Evolutionary conservation across 345 rosid species (phyloP).

Genomic region (Alliaria petiolata): DNA sequence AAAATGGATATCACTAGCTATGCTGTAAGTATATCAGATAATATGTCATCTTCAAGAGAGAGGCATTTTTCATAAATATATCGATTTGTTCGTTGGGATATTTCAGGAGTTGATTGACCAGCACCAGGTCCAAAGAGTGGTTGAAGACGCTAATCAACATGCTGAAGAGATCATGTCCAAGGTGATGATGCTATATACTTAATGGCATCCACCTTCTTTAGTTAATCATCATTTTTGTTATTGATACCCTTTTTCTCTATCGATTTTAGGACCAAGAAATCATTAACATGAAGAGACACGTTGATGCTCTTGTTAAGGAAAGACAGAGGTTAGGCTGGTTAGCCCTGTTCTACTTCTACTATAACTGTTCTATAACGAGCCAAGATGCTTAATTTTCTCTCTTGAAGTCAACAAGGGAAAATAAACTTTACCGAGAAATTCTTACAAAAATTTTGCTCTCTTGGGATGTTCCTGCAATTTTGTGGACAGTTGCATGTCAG

Average conservation of each 20-base stretch:
- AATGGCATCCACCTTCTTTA: background rate
- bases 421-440: background rate
- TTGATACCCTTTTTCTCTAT: background rate
- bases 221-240: conserved; percentile 4
- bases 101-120: conserved; percentile 75
- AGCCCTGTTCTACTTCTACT: conserved; percentile 16
- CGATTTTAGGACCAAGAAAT: conserved; percentile 63
- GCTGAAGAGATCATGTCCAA: conserved; percentile 59
- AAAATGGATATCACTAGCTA: conserved; percentile 82
- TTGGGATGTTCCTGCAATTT: background rate
- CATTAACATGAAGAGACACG: conserved; percentile 47
- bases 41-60: background rate
- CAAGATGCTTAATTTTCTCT: background rate
- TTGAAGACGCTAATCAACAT: conserved; percentile 66
- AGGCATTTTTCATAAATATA: background rate
- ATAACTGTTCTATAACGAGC: background rate
- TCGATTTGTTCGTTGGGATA: background rate
- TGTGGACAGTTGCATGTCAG: conserved; percentile 53
- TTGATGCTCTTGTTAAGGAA: conserved; percentile 56
- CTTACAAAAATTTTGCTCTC: background rate
- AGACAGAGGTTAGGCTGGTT: conserved; percentile 79
- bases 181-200: conserved; percentile 39
- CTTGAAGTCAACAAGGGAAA: background rate
- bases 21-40: conserved; percentile 54
- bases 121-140: conserved; percentile 60